phyloP scores from a whole-genome alignment of 345 rosid genomes.

The Eucalyptus erythrocorys region DNA sequence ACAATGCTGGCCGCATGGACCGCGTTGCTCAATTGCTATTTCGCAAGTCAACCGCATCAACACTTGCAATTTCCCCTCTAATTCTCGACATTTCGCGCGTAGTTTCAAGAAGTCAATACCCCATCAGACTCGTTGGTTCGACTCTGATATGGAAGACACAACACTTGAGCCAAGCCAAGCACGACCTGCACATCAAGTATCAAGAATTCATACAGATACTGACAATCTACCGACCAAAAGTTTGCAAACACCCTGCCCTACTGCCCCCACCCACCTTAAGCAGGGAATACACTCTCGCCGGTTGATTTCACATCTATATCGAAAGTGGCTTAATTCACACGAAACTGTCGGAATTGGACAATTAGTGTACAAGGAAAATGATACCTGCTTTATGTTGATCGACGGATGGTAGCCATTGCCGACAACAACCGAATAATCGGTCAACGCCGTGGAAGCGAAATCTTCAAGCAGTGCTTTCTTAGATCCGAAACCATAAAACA shows the following conservation, averaged over 20 bases:
- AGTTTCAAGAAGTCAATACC: no score
- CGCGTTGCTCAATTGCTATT: no score
- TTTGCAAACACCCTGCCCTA: neutral
- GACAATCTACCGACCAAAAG: neutral
- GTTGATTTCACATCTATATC: neutral
- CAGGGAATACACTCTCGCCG: neutral
- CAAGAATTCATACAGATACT: neutral
- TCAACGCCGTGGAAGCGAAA: conserved; percentile 71
- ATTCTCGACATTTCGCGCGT: no score
- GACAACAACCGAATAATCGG: conserved; percentile 62
- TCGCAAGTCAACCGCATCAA: no score
- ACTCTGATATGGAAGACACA: no score
- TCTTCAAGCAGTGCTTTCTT: conserved; percentile 72
- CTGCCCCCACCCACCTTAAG: neutral
- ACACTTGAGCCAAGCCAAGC: conserved; percentile 51
- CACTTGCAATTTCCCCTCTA: no score
- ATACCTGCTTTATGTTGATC: conserved; percentile 75
- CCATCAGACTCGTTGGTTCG: no score
- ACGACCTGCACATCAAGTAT: conserved; percentile 31
- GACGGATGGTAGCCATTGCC: conserved; percentile 88
- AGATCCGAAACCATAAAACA: conserved; percentile 92
- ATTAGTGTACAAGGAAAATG: neutral
- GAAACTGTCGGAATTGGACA: neutral
- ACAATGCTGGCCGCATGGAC: no score
- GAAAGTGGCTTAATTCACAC: neutral